These are phyloP conservation scores for Phaffomyces thermotolerans DNA, from an alignment of 805 yeast species.

Conservation along the genomic window DNA sequence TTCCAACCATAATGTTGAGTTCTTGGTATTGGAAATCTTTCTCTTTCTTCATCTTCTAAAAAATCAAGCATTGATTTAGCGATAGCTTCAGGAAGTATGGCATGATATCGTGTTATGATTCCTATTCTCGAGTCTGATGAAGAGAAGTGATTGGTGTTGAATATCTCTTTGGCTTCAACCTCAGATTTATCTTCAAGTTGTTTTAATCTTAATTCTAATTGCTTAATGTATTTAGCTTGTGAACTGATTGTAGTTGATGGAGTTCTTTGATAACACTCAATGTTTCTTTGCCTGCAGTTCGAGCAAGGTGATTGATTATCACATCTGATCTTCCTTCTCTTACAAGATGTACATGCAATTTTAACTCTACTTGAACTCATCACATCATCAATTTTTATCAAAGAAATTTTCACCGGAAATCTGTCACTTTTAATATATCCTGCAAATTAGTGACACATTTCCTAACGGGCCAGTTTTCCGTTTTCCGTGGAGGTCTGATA, in stretches of 20 bases:
- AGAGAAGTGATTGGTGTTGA: conserved; percentile 11
- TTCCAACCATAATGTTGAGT: conserved; percentile 62
- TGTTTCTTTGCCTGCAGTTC: background rate
- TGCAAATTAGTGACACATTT: too few relatives aligned
- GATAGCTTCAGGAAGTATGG: conserved; percentile 32
- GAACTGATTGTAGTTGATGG: background rate
- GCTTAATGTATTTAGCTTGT: conserved; percentile 21
- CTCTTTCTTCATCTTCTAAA: conserved; percentile 27
- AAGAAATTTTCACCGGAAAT: too few relatives aligned
- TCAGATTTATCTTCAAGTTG: conserved; percentile 28
- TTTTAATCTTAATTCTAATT: conserved; percentile 34
- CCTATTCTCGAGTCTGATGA: conserved; percentile 37
- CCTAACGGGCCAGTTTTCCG: too few relatives aligned
- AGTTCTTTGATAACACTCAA: background rate
- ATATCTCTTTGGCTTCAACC: conserved; percentile 14
- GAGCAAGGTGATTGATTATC: background rate
- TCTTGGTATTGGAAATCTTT: conserved; percentile 38
- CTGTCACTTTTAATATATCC: too few relatives aligned
- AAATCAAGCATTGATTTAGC: conserved; percentile 28
- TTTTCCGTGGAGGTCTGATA: too few relatives aligned
- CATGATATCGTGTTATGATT: conserved; percentile 39
- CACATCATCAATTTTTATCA: too few relatives aligned
- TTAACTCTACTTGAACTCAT: background rate
- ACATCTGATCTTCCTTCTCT: background rate
- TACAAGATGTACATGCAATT: background rate